Conservation (phyloP, 495 filamentous ascomycete species). For the Xylaria castorea region DNA sequence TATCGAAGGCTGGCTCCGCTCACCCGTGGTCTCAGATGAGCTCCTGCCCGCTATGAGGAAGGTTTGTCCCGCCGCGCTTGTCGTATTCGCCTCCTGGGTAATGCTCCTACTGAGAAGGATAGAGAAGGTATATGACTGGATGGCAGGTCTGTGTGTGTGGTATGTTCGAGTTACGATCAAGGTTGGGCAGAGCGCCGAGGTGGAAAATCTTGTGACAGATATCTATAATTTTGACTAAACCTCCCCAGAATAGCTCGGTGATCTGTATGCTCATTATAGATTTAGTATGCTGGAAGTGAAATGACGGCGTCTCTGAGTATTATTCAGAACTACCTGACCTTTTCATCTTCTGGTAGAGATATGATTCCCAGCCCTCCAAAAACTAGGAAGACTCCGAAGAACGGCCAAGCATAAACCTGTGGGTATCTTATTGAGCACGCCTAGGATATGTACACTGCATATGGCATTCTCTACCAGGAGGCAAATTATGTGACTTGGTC, state of each 20-base stretch:
- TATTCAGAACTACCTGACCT: not conserved
- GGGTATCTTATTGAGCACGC: not conserved
- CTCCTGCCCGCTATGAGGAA: slow-evolving; percentile 2
- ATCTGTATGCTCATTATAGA: not conserved
- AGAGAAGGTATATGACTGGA: slow-evolving; percentile 8
- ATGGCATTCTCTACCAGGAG: not conserved
- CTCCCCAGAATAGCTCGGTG: not conserved
- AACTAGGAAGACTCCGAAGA: not conserved
- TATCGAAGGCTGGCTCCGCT: slow-evolving; percentile 18
- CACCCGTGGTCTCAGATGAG: slow-evolving; percentile 4
- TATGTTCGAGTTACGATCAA: slow-evolving; percentile 5
- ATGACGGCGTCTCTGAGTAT: not conserved
- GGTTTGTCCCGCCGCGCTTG: slow-evolving; percentile 2
- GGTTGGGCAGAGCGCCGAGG: not conserved
- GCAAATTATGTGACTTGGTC: not conserved
- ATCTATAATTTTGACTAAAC: slow-evolving; percentile 6
- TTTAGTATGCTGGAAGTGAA: not conserved
- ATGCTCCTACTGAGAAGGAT: slow-evolving; percentile 14
- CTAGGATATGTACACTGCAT: not conserved
- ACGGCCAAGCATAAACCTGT: not conserved
- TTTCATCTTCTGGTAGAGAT: not conserved
- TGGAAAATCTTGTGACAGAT: slow-evolving; percentile 4
- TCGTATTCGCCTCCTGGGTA: slow-evolving; percentile 11
- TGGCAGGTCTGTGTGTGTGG: slow-evolving; percentile 12
- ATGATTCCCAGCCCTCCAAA: not conserved